phyloP scores from a whole-genome alignment of 441 rosid species.

The Arabidopsis hybrid region DNA sequence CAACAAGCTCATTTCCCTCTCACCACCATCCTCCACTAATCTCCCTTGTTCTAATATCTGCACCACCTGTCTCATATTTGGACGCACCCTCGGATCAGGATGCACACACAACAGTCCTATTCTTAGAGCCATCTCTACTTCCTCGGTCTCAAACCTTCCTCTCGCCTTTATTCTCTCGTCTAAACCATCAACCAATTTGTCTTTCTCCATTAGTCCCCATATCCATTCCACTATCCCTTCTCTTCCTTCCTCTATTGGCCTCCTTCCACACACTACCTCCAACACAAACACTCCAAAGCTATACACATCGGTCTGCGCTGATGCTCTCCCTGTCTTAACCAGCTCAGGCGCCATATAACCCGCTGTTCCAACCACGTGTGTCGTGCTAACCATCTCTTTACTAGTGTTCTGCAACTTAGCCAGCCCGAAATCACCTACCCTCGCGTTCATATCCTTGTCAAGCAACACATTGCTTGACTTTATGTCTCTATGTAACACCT shows the following conservation, averaged over 20 bases:
- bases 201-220: slow-evolving; percentile 61
- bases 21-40: slow-evolving; percentile 39
- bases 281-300: slow-evolving; percentile 70
- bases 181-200: slow-evolving; percentile 45
- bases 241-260: slow-evolving; percentile 69
- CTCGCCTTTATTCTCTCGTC: slow-evolving; percentile 47
- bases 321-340: slow-evolving; percentile 65
- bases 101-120: slow-evolving; percentile 57
- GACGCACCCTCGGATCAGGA: slow-evolving; percentile 51
- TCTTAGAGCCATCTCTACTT: slow-evolving; percentile 46
- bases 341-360: slow-evolving; percentile 83
- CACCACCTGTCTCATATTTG: slow-evolving; percentile 58
- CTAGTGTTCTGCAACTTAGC: slow-evolving; percentile 75
- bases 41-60: slow-evolving; percentile 46
- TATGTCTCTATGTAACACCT: slow-evolving; percentile 73
- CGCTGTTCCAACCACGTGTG: slow-evolving; percentile 56
- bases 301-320: slow-evolving; percentile 61
- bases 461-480: slow-evolving; percentile 83
- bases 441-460: slow-evolving; percentile 77
- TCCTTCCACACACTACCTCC: slow-evolving; percentile 75
- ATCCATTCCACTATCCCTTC: slow-evolving; percentile 64
- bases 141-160: slow-evolving; percentile 37
- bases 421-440: slow-evolving; percentile 73
- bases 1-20: slow-evolving; percentile 46
- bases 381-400: slow-evolving; percentile 48